Evolutionary conservation across 805 yeast genomes (phyloP).

Genomic region (Barnettozyma botsteinii): DNA sequence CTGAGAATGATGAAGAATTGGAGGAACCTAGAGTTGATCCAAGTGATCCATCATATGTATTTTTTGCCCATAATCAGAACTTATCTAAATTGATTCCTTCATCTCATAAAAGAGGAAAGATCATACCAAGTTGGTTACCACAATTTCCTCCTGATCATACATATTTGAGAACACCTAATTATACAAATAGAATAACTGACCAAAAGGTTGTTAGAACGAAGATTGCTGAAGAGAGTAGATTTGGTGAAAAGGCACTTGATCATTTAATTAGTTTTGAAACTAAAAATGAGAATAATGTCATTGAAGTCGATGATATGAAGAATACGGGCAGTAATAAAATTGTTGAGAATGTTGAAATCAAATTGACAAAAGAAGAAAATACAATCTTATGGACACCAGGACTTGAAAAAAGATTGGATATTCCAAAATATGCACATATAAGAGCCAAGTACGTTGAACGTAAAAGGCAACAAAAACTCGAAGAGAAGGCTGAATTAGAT

Average conservation of each 20-base stretch:
- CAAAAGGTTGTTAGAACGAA: slow-evolving; percentile 65
- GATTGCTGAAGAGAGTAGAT: slow-evolving; percentile 73
- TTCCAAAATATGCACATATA: slow-evolving; percentile 50
- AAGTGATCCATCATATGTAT: slow-evolving; percentile 43
- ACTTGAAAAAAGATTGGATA: slow-evolving; percentile 38
- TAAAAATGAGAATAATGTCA: slow-evolving; percentile 1
- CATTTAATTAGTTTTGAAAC: slow-evolving; percentile 40
- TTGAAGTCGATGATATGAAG: slow-evolving; percentile 6
- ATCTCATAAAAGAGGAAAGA: slow-evolving; percentile 29
- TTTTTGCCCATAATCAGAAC: slow-evolving; percentile 45
- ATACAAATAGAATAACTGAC: slow-evolving; percentile 55
- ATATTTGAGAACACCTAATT: slow-evolving; percentile 70
- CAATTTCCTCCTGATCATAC: slow-evolving; percentile 93
- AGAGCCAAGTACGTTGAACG: slow-evolving; percentile 35
- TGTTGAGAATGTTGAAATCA: slow-evolving; percentile 7
- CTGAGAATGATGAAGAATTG: slow-evolving; percentile 20
- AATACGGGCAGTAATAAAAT: slow-evolving; percentile 7
- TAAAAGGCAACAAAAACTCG: slow-evolving; percentile 21
- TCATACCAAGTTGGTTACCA: slow-evolving; percentile 74
- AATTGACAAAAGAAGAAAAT: slow-evolving; percentile 3
- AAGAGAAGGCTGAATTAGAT: slow-evolving; percentile 11
- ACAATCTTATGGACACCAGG: slow-evolving; percentile 12
- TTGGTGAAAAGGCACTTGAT: slow-evolving; percentile 74
- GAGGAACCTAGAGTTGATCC: slow-evolving; percentile 22
- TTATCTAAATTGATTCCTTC: slow-evolving; percentile 54